Percentiles rank a stretch among this genome's conserved stretches.
Evolutionary conservation across 805 yeast species (phyloP).

Genomic region (Wickerhamiella azymoides): DNA sequence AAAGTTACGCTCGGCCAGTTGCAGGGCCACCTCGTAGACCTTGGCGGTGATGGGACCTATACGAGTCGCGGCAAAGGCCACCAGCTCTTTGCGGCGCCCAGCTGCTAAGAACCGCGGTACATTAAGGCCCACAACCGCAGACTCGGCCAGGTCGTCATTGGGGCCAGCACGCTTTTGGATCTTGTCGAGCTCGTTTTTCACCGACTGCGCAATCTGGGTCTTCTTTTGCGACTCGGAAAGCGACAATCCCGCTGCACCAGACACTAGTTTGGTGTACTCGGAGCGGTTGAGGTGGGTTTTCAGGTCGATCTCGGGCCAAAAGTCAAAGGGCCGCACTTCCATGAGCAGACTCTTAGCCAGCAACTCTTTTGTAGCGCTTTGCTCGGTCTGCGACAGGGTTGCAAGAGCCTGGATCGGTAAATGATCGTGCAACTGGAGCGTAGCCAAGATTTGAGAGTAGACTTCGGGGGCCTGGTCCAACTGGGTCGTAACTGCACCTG

Average conservation of each 20-base stretch:
- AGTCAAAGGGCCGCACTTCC: conserved; percentile 32
- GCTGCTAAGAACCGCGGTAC: conserved; percentile 53
- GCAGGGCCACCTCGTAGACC: conserved; percentile 47
- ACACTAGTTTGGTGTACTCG: conserved; percentile 24
- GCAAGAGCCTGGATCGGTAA: conserved; percentile 25
- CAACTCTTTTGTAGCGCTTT: conserved; percentile 26
- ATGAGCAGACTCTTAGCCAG: conserved; percentile 37
- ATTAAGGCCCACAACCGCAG: conserved; percentile 41
- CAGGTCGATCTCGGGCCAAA: conserved; percentile 21
- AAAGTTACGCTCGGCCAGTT: conserved; percentile 36
- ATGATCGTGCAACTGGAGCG: conserved; percentile 52
- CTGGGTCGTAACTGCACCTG: conserved; percentile 25
- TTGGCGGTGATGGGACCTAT: conserved; percentile 55
- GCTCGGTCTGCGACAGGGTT: not conserved
- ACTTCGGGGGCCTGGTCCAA: not conserved
- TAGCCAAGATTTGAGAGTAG: conserved; percentile 30
- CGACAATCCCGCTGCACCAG: conserved; percentile 42
- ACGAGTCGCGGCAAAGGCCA: conserved; percentile 46
- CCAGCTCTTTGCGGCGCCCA: conserved; percentile 50
- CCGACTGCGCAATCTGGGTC: conserved; percentile 13
- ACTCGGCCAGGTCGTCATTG: not conserved
- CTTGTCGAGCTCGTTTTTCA: conserved; percentile 8
- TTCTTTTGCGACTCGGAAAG: conserved; percentile 42
- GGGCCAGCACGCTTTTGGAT: not conserved
- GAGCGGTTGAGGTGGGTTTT: conserved; percentile 13